A percentile compares a stretch with the other conserved stretches of the same genome.
phyloP scores from a whole-genome alignment of 176 grass and related monocot genomes.

The Triticum timopheevii region DNA sequence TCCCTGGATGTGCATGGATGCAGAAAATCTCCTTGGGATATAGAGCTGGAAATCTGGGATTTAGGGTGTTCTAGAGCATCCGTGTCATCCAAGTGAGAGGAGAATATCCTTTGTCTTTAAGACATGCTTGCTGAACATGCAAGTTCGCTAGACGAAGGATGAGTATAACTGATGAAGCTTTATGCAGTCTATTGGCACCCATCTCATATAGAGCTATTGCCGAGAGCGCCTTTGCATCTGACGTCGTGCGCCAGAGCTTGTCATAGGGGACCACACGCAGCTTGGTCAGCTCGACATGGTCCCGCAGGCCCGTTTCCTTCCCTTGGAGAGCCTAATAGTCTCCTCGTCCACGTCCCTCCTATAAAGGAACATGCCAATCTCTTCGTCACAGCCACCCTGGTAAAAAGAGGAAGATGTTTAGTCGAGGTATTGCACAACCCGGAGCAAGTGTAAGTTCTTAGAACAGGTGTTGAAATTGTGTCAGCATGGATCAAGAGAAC shows the following conservation, averaged over 20 bases:
- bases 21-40: no score
- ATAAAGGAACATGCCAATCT: conserved; percentile 73
- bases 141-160: no score
- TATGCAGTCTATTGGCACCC: no score
- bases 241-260: conserved; percentile 57
- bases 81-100: no score
- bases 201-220: conserved; percentile 94
- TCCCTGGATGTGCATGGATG: no score
- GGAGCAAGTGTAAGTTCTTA: neutral
- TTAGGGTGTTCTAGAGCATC: no score
- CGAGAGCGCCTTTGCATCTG: conserved; percentile 70
- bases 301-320: conserved; percentile 71
- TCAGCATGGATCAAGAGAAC: neutral
- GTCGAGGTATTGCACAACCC: neutral
- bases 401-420: neutral
- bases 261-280: conserved; percentile 60
- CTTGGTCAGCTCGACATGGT: conserved; percentile 87
- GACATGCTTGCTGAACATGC: no score
- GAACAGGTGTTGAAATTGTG: neutral
- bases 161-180: no score
- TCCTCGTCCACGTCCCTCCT: conserved; percentile 48
- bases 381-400: conserved; percentile 82
- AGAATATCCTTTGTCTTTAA: no score
- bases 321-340: conserved; percentile 61
- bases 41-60: no score